Conservation (phyloP, 2,329 filamentous ascomycete species). For the Cercospora sojina region DNA sequence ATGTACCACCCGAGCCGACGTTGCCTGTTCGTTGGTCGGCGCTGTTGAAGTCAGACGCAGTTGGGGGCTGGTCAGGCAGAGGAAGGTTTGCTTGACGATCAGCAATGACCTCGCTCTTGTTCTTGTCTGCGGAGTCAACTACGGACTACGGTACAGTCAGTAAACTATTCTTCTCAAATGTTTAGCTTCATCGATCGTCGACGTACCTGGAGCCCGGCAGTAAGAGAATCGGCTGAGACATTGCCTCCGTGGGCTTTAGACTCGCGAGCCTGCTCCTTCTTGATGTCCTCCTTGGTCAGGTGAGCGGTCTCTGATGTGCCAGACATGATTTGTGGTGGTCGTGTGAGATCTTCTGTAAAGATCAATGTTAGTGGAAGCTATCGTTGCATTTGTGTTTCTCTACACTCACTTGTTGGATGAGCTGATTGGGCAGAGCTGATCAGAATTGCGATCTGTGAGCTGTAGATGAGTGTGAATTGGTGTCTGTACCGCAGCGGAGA, state of each 20-base stretch:
- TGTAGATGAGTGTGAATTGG: neutral
- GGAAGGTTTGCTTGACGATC: constrained; percentile 71
- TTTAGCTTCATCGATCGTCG: neutral
- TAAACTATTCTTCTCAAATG: neutral
- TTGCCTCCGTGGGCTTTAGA: constrained; percentile 44
- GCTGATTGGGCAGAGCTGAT: neutral
- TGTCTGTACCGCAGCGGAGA: neutral
- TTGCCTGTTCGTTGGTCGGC: constrained; percentile 67
- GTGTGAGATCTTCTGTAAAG: neutral
- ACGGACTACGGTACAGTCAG: constrained; percentile 25
- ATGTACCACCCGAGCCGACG: constrained; percentile 61
- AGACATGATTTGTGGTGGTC: constrained; percentile 31
- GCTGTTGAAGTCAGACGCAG: constrained; percentile 76
- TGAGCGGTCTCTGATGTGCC: constrained; percentile 47
- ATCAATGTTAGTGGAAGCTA: neutral
- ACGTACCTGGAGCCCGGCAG: constrained; percentile 49
- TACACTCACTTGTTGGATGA: neutral
- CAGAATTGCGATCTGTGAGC: neutral
- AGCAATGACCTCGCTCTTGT: constrained; percentile 65
- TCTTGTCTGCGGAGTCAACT: constrained; percentile 35
- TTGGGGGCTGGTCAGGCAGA: constrained; percentile 73
- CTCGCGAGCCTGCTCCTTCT: constrained; percentile 48
- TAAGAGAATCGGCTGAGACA: constrained; percentile 46
- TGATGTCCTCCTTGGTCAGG: constrained; percentile 51
- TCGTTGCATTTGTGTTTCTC: neutral